Evolutionary conservation across 371 early-diverging fungal species (phyloP).

Genomic region (Rhizopus sp.): DNA sequence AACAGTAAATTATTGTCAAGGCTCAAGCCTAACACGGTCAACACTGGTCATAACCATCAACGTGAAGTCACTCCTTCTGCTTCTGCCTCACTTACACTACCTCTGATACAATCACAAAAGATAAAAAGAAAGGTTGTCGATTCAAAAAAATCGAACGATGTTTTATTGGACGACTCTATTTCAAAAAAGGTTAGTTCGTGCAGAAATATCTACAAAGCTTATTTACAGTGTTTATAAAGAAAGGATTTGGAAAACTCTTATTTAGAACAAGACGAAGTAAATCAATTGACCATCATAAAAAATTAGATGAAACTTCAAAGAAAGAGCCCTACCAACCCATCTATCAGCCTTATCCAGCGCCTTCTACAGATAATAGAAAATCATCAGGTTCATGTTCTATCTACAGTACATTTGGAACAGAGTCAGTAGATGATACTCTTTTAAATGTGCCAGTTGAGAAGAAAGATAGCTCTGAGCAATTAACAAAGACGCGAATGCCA

Average conservation of each 20-base stretch:
- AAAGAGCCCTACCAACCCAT: not conserved
- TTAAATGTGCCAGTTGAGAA: not conserved
- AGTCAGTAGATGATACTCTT: constrained; percentile 6
- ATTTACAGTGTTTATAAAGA: not conserved
- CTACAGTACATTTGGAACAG: constrained; percentile 37
- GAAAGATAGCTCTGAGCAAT: not conserved
- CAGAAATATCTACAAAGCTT: not conserved
- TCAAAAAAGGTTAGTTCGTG: constrained; percentile 23
- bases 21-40: constrained; percentile 4
- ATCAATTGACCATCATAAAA: constrained; percentile 16
- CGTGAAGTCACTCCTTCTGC: constrained; percentile 8
- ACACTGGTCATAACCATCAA: not conserved
- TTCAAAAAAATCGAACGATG: constrained; percentile 8
- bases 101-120: constrained; percentile 15
- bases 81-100: constrained; percentile 11
- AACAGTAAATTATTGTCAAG: constrained; percentile 15
- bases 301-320: not conserved
- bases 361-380: constrained; percentile 15
- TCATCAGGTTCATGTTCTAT: constrained; percentile 41
- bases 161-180: constrained; percentile 5
- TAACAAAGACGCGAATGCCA: constrained; percentile 6
- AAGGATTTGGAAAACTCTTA: constrained; percentile 16
- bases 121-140: constrained; percentile 19
- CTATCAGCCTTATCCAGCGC: not conserved
- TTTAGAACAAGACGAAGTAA: constrained; percentile 15